phyloP scores from a whole-genome alignment of 2,329 filamentous ascomycete genomes.

The Fusarium circinatum region DNA sequence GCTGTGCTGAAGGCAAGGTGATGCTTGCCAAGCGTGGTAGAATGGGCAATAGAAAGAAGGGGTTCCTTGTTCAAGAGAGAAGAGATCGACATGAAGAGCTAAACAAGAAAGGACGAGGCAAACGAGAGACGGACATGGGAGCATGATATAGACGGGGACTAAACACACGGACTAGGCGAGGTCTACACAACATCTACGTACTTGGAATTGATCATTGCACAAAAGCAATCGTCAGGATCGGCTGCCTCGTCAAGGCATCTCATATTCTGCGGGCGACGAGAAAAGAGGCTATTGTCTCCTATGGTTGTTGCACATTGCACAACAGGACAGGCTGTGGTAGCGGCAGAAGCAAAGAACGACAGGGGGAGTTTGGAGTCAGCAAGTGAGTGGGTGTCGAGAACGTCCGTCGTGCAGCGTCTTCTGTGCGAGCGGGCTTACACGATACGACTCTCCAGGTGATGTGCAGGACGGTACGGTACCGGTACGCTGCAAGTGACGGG shows the following conservation, averaged over 20 bases:
- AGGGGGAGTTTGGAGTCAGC: slow-evolving; percentile 9
- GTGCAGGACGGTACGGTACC: slow-evolving; percentile 3
- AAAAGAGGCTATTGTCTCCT: slow-evolving; percentile 28
- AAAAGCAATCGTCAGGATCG: slow-evolving; percentile 19
- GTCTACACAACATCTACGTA: slow-evolving; percentile 1
- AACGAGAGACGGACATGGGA: slow-evolving; percentile 28
- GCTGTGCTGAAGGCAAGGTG: slow-evolving; percentile 13
- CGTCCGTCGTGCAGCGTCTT: slow-evolving; percentile 24
- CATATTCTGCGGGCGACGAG: slow-evolving; percentile 43
- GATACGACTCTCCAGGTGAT: slow-evolving; percentile 27
- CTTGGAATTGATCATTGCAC: slow-evolving; percentile 10
- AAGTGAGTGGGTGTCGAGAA: slow-evolving; percentile 31
- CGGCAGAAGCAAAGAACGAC: slow-evolving; percentile 21
- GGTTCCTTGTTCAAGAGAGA: slow-evolving; percentile 24
- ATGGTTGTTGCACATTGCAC: slow-evolving; percentile 39
- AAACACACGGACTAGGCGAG: slow-evolving; percentile 2
- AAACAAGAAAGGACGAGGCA: slow-evolving; percentile 31
- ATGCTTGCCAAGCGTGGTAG: slow-evolving; percentile 17
- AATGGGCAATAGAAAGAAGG: slow-evolving; percentile 7
- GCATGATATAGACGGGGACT: slow-evolving; percentile 32
- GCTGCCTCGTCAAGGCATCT: slow-evolving; percentile 29
- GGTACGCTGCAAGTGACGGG: slow-evolving; percentile 5
- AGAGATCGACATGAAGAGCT: slow-evolving; percentile 32
- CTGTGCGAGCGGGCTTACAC: slow-evolving; percentile 20
- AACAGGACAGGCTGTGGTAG: slow-evolving; percentile 15